Evolutionary conservation across 805 yeast genomes (phyloP).

Genomic region (Schizosaccharomyces japonicus): DNA sequence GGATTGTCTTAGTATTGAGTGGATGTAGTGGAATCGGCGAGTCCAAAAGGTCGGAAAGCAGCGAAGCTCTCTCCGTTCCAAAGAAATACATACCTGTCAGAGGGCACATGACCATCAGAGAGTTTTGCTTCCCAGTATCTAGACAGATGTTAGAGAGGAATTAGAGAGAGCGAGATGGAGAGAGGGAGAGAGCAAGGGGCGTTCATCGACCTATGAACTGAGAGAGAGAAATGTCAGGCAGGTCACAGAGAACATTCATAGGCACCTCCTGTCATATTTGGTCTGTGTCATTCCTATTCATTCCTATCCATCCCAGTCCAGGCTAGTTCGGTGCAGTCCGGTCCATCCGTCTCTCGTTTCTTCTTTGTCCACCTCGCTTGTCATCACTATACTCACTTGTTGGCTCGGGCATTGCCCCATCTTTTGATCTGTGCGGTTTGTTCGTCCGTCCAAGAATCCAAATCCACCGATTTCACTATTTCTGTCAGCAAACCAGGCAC

Average conservation of each 20-base stretch:
- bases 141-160: neutral
- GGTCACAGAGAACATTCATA: no score
- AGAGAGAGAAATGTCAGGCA: no score
- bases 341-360: no score
- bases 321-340: no score
- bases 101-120: slow-evolving; percentile 50
- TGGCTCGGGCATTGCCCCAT: slow-evolving; percentile 72
- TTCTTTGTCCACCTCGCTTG: no score
- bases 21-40: neutral
- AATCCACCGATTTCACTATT: slow-evolving; percentile 66
- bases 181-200: no score
- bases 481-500: neutral
- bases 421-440: slow-evolving; percentile 58
- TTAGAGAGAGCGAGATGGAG: neutral
- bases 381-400: slow-evolving; percentile 18
- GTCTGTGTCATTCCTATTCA: no score
- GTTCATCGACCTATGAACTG: no score
- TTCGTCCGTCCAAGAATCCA: slow-evolving; percentile 91
- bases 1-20: neutral
- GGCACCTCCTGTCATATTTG: no score
- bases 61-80: no score
- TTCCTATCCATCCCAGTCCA: no score
- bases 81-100: slow-evolving; percentile 22
- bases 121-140: slow-evolving; percentile 61
- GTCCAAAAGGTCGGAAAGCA: neutral